phyloP scores from a whole-genome alignment of 1,139 yeast species.

The Lodderomyces margitis region DNA sequence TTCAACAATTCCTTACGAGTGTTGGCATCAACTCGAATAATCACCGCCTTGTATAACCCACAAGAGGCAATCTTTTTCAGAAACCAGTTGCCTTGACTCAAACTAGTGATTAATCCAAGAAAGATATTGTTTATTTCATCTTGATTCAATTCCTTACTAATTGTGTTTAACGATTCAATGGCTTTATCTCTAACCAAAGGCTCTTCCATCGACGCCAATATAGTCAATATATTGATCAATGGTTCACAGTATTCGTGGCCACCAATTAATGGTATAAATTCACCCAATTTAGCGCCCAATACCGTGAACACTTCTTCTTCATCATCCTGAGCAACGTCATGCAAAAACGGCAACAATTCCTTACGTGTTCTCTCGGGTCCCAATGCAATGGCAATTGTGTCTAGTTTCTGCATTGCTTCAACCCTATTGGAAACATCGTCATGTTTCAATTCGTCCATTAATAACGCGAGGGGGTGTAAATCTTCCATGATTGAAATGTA shows the following conservation, averaged over 20 bases:
- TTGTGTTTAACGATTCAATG: constrained; percentile 74
- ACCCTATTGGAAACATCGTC: constrained; percentile 94
- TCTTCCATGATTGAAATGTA: constrained; percentile 55
- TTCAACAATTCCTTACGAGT: constrained; percentile 61
- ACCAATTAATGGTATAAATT: constrained; percentile 82
- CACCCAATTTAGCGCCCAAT: constrained; percentile 85
- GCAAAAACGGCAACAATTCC: constrained; percentile 85
- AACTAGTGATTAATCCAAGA: constrained; percentile 71
- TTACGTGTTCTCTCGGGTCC: constrained; percentile 91
- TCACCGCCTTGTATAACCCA: constrained; percentile 76
- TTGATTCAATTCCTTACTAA: constrained; percentile 63
- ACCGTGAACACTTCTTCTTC: constrained; percentile 98
- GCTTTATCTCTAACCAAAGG: constrained; percentile 98
- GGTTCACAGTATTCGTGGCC: constrained; percentile 78
- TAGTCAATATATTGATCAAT: constrained; percentile 81
- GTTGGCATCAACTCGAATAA: constrained; percentile 56
- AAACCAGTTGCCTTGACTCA: constrained; percentile 93
- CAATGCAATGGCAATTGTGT: constrained; percentile 90
- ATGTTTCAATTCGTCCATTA: constrained; percentile 93
- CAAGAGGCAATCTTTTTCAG: constrained; percentile 90
- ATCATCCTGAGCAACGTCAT: constrained; percentile 92
- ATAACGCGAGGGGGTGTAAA: constrained; percentile 88
- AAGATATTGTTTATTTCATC: constrained; percentile 68
- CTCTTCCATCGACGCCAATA: constrained; percentile 91
- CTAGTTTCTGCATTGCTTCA: constrained; percentile 91